These are phyloP conservation scores for Meyerozyma elateridarum DNA, from an alignment of 1,139 yeast genomes.

Conservation along the genomic window DNA sequence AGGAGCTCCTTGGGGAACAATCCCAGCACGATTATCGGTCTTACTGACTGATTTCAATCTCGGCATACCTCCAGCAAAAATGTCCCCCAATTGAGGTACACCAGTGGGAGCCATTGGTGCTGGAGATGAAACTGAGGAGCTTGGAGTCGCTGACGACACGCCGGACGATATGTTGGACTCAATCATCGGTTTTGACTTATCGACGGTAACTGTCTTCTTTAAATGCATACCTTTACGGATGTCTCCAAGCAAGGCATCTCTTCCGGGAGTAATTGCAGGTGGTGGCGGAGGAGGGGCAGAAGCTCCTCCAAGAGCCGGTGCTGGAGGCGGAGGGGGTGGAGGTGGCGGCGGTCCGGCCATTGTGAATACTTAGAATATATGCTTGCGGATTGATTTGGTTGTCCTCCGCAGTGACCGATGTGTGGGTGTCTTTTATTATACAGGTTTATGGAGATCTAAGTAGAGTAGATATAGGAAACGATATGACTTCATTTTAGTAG, in stretches of 20 bases:
- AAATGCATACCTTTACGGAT: slow-evolving; percentile 74
- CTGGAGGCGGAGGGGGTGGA: slow-evolving; percentile 35
- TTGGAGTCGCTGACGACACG: slow-evolving; percentile 7
- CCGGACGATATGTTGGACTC: slow-evolving; percentile 21
- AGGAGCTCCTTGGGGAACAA: slow-evolving; percentile 39
- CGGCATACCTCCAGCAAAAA: slow-evolving; percentile 86
- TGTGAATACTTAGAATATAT: too few species aligned
- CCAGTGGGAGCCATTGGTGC: slow-evolving; percentile 20
- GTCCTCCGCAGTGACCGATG: too few species aligned
- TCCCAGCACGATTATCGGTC: slow-evolving; percentile 39
- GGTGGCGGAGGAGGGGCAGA: slow-evolving; percentile 23
- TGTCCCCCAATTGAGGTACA: slow-evolving; percentile 66
- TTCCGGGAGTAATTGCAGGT: slow-evolving; percentile 39
- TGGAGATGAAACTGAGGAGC: slow-evolving; percentile 11
- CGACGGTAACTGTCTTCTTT: slow-evolving; percentile 62
- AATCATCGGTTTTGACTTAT: slow-evolving; percentile 41
- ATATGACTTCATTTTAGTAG: too few species aligned
- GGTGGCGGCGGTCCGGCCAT: slow-evolving; percentile 35
- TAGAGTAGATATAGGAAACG: too few species aligned
- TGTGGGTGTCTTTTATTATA: too few species aligned
- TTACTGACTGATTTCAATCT: slow-evolving; percentile 55
- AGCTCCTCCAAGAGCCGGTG: slow-evolving; percentile 15
- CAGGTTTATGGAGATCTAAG: too few species aligned
- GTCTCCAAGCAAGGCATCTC: slow-evolving; percentile 83
- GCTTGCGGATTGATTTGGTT: too few species aligned